Evolutionary conservation across 179 eudicot species (phyloP).

Genomic region (Pouteria campechiana): DNA sequence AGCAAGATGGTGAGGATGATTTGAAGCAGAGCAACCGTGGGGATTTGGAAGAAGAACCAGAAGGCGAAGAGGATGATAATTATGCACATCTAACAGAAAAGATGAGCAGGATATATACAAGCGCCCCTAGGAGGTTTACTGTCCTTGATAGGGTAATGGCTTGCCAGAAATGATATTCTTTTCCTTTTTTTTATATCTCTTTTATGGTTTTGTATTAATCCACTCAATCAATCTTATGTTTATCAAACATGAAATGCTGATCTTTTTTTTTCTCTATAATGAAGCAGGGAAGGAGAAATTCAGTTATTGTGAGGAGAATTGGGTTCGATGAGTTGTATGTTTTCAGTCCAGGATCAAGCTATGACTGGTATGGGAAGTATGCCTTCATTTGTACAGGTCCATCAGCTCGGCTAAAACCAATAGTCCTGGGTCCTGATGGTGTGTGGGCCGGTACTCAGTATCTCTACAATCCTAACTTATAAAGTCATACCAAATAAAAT

Average conservation of each 20-base stretch:
- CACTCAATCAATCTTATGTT: no score
- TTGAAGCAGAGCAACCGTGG: neutral
- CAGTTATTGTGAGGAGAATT: conserved; percentile 45
- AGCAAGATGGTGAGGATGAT: conserved; percentile 1
- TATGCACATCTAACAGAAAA: conserved; percentile 50
- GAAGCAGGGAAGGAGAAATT: conserved; percentile 69
- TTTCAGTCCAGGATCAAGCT: conserved; percentile 71
- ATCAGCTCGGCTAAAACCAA: conserved; percentile 56
- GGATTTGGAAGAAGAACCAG: conserved; percentile 15
- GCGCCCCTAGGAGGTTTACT: conserved; percentile 61
- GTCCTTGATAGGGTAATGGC: conserved; percentile 69
- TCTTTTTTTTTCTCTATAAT: neutral
- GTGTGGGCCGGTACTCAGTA: conserved; percentile 57
- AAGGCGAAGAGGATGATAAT: conserved; percentile 59
- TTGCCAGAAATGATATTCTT: no score
- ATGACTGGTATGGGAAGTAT: conserved; percentile 52
- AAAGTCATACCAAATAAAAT: no score
- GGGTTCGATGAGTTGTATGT: conserved; percentile 69
- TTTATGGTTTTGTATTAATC: no score
- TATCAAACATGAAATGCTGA: neutral
- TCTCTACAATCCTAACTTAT: conserved; percentile 64
- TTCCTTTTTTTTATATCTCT: no score
- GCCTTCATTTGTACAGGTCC: conserved; percentile 64
- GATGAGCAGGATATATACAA: conserved; percentile 67
- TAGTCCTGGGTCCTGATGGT: conserved; percentile 28